A percentile compares a stretch with the other conserved stretches of the same genome.
Conservation (phyloP, 2,329 filamentous ascomycete genomes). For the Diaporthe batatas region DNA sequence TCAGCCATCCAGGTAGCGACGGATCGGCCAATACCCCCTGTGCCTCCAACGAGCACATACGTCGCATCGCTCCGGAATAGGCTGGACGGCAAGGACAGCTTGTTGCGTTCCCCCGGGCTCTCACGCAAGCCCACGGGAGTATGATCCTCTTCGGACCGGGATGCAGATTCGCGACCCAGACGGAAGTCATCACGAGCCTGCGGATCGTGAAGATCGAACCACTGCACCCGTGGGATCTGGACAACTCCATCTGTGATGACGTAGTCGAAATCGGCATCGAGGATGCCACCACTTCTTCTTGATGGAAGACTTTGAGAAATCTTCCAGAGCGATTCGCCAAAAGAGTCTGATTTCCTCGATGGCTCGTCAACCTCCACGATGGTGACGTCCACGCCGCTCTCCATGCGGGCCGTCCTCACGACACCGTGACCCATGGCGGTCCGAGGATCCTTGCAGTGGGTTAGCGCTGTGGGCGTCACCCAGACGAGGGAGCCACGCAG, state of each 20-base stretch:
- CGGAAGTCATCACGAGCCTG: too few relatives aligned
- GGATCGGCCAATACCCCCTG: neutral
- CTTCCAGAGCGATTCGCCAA: neutral
- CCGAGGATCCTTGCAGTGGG: too few relatives aligned
- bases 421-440: too few relatives aligned
- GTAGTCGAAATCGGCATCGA: neutral
- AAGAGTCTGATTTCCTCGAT: too few relatives aligned
- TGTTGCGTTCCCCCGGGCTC: too few relatives aligned
- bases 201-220: neutral
- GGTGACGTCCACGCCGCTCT: neutral
- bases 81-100: neutral
- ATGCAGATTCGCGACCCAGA: too few relatives aligned
- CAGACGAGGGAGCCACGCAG: too few relatives aligned
- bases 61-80: neutral
- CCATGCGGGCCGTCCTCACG: neutral
- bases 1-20: neutral
- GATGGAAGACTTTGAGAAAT: neutral
- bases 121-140: too few relatives aligned
- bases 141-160: too few relatives aligned
- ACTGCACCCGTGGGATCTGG: slow-evolving; percentile 6
- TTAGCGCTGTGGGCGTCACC: too few relatives aligned
- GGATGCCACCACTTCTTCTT: neutral
- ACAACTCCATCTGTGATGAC: neutral
- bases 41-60: neutral
- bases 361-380: neutral